These are phyloP conservation scores for Citrus mangshanensis DNA, from an alignment of 345 rosid genomes.

Conservation along the genomic window DNA sequence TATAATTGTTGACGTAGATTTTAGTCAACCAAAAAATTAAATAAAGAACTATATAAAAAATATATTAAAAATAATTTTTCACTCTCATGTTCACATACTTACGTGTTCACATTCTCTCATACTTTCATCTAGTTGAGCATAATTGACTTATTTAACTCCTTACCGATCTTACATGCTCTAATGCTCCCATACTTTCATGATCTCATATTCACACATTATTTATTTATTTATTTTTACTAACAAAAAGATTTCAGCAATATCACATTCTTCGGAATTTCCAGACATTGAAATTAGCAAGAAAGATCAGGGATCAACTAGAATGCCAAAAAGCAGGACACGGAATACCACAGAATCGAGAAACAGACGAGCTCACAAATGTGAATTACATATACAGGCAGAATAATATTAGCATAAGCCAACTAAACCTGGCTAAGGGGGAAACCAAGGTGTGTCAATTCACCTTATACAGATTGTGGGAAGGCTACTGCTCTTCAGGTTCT, in stretches of 20 bases:
- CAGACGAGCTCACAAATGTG: neutral
- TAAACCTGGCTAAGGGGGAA: neutral
- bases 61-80: too few species aligned
- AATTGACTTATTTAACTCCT: too few species aligned
- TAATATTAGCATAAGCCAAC: neutral
- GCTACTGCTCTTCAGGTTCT: slow-evolving; percentile 42
- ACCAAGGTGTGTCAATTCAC: slow-evolving; percentile 4
- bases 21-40: too few species aligned
- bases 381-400: slow-evolving; percentile 12
- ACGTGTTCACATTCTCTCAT: too few species aligned
- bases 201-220: too few species aligned
- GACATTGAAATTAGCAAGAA: neutral
- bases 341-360: slow-evolving; percentile 15
- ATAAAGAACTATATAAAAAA: too few species aligned
- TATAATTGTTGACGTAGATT: too few species aligned
- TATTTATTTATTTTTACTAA: neutral
- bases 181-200: too few species aligned
- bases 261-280: neutral
- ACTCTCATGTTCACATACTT: too few species aligned
- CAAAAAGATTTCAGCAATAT: neutral
- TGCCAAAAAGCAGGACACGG: neutral
- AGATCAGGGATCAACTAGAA: neutral
- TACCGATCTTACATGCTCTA: too few species aligned
- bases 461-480: slow-evolving; percentile 15
- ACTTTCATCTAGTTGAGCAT: too few species aligned